Evolutionary conservation across 1,139 yeast genomes (phyloP), one percentile per base, ranked within the genome.

Genomic region (Eremothecium cymbalariae): DNA sequence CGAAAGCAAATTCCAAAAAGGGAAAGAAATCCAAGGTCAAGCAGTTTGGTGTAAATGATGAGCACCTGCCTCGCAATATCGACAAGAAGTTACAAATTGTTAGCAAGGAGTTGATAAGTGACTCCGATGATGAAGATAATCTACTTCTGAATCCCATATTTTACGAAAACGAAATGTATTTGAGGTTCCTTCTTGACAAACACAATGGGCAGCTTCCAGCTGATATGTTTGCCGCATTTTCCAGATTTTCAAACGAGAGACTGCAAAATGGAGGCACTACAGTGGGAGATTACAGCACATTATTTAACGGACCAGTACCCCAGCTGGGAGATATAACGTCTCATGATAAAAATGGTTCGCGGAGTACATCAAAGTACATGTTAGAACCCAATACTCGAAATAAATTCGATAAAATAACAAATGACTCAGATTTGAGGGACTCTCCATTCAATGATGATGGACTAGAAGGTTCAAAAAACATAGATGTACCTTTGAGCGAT

Each of bases 161-260:
- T 31, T 57, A 50, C 37, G 60, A 57, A 37, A 57, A 57, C 39
- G 62, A 57, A 37, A 48, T 47, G 49, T 55, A 46, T 31, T 40
- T 55, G 53, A 50, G 58, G 36, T 52, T 44, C 41, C 33, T 55
- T 31, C 38, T 53, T 6, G 57, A 55, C 36, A 53, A 39, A 25
- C 34, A 48, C 34, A 31, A 41, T 16, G 58, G 59, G 3, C 46
- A 45, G 24, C 34, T 55, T 8, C 40, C 59, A 2, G 40, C 45
- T 7, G 50, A 45, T 3, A 44, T 49, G 23, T 46, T 41, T 23
- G 25, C 31, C 1, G 28, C 38, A 19, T 55, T 55, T 39, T 50
- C 47, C 8, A 42, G 42, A 25, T 57, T 57, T 41, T 38, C 48
- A 8, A 29, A 43, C 3, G 59, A 55, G 32, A 50, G 62, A 40